Percentiles rank a stretch among this genome's conserved stretches.
These are phyloP conservation scores for Melampsora larici-populina DNA, from an alignment of 1,284 basidiomycete species.

Conservation along the genomic window DNA sequence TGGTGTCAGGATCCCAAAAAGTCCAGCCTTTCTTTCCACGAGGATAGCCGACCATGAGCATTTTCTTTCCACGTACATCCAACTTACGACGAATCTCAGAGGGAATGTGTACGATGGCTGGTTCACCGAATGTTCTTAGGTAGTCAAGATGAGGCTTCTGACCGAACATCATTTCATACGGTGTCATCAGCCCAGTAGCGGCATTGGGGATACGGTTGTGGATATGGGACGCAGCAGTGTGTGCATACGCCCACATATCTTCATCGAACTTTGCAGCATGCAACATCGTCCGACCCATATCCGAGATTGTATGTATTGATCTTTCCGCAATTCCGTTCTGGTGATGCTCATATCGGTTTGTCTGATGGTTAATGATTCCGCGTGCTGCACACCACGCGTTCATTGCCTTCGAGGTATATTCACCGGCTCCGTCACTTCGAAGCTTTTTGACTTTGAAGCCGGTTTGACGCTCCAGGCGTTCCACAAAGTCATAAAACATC, in stretches of 20 bases:
- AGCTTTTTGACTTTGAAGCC: not conserved
- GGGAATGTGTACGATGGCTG: no score
- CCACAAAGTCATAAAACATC: not conserved
- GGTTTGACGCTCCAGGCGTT: slow-evolving; percentile 7
- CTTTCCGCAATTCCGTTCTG: slow-evolving; percentile 15
- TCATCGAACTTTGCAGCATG: not conserved
- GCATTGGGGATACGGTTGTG: slow-evolving; percentile 11
- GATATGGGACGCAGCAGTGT: not conserved
- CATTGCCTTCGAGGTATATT: slow-evolving; percentile 7
- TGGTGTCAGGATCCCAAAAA: no score
- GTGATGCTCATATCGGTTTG: slow-evolving; percentile 13
- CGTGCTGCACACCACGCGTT: not conserved
- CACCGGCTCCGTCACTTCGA: slow-evolving; percentile 12
- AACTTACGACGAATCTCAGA: no score
- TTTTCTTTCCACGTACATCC: no score
- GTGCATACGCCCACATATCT: slow-evolving; percentile 11
- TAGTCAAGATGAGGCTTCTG: slow-evolving; percentile 1
- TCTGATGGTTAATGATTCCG: slow-evolving; percentile 7
- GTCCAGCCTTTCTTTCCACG: no score
- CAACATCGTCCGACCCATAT: not conserved
- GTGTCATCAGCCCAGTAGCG: not conserved
- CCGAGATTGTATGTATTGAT: not conserved
- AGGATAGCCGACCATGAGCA: no score
- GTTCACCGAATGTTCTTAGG: no score
- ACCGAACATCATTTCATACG: slow-evolving; percentile 7